Conservation (phyloP, 2,329 filamentous ascomycete species). For the Trichophyton benhamiae region DNA sequence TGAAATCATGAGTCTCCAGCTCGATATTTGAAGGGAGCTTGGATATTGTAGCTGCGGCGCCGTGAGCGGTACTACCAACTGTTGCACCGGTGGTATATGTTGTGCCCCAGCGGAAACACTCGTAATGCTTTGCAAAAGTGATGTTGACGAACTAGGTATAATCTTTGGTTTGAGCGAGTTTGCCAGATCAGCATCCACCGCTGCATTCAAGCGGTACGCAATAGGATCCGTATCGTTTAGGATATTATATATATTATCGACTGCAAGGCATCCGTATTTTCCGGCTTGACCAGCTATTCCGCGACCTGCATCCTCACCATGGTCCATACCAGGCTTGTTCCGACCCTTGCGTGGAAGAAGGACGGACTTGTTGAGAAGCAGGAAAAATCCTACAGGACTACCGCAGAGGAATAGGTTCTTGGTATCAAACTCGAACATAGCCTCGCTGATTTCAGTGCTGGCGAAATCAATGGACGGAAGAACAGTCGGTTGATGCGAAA, state of each 20-base stretch:
- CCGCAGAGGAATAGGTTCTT: conserved; percentile 80
- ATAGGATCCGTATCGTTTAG: conserved; percentile 69
- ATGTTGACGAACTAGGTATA: conserved; percentile 59
- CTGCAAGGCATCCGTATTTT: conserved; percentile 76
- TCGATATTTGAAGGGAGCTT: conserved; percentile 63
- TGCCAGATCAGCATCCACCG: conserved; percentile 71
- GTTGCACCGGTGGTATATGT: conserved; percentile 39
- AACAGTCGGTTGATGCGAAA: conserved; percentile 74
- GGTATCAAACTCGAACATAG: conserved; percentile 81
- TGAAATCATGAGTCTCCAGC: conserved; percentile 90
- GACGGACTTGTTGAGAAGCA: conserved; percentile 62
- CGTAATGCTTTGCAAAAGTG: conserved; percentile 53
- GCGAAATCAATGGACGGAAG: conserved; percentile 41
- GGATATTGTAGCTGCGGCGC: conserved; percentile 37
- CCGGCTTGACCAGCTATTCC: conserved; percentile 66
- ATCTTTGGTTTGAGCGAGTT: conserved; percentile 62
- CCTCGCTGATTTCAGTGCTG: conserved; percentile 31
- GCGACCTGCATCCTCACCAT: conserved; percentile 43
- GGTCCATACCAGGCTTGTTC: conserved; percentile 60
- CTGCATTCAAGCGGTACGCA: conserved; percentile 81
- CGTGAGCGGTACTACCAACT: conserved; percentile 56
- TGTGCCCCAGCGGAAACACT: conserved; percentile 47
- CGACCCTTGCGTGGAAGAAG: conserved; percentile 66
- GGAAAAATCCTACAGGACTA: conserved; percentile 83
- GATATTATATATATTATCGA: conserved; percentile 95